A percentile compares a stretch with the other conserved stretches of the same genome.
phyloP scores from a whole-genome alignment of 1,284 basidiomycete genomes.

The Boletus subluridellus region DNA sequence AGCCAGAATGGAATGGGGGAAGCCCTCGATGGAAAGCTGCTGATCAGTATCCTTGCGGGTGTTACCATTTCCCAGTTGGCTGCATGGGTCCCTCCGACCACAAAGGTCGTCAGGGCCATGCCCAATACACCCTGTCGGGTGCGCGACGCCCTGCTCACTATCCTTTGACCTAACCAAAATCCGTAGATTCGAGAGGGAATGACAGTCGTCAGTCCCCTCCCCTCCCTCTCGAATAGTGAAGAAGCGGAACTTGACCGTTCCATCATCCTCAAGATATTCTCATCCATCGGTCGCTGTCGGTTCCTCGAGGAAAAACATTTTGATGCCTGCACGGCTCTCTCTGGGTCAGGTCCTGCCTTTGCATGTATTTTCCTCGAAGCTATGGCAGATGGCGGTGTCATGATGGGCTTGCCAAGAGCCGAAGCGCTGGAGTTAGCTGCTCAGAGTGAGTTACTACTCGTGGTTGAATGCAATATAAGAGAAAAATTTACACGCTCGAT shows the following conservation, averaged over 20 bases:
- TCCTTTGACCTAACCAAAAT: conserved; percentile 1
- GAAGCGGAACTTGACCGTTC: conserved; percentile 58
- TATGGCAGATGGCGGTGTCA: conserved; percentile 98
- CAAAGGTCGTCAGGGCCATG: conserved; percentile 93
- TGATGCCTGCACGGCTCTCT: conserved; percentile 95
- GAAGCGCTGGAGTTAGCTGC: conserved; percentile 95
- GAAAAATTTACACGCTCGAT: conserved; percentile 5
- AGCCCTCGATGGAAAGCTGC: conserved; percentile 84
- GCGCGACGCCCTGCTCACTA: conserved; percentile 20
- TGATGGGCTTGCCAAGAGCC: conserved; percentile 97
- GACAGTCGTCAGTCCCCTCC: conserved; percentile 83
- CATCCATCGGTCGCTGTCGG: conserved; percentile 88
- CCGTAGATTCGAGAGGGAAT: conserved; percentile 92
- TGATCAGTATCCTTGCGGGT: conserved; percentile 96
- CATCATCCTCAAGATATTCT: conserved; percentile 92
- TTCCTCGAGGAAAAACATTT: conserved; percentile 98
- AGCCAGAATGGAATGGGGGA: conserved; percentile 78
- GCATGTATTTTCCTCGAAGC: conserved; percentile 96
- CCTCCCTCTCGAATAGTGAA: conserved; percentile 43
- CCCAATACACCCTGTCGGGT: conserved; percentile 98
- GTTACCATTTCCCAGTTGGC: conserved; percentile 84
- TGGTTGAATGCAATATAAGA: conserved; percentile 1
- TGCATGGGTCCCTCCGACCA: conserved; percentile 71
- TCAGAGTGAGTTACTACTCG: conserved; percentile 72
- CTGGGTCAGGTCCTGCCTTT: conserved; percentile 95